phyloP scores from a whole-genome alignment of 345 rosid species.

The Syzygium jambos region DNA sequence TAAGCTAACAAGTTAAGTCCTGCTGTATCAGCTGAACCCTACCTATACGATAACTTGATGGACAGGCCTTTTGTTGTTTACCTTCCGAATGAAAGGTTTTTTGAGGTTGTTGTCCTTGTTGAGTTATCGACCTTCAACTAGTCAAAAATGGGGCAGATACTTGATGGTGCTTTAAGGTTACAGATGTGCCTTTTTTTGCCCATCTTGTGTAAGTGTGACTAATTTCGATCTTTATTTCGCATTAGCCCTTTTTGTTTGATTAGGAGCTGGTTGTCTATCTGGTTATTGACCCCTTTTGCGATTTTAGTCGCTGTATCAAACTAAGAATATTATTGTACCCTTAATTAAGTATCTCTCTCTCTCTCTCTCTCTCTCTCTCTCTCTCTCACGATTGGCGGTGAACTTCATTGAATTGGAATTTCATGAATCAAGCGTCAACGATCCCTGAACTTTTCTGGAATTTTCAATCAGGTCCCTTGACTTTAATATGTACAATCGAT shows the following conservation, averaged over 20 bases:
- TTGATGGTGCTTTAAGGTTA: background rate
- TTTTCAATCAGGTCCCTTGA: background rate
- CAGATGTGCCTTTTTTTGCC: background rate
- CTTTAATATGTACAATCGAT: background rate
- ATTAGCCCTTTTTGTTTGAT: background rate
- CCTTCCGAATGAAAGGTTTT: background rate
- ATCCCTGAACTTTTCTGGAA: background rate
- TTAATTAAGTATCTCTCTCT: background rate
- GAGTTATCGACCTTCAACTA: background rate
- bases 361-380: background rate
- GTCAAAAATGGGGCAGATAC: background rate
- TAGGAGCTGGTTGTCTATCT: background rate
- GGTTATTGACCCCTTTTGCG: background rate
- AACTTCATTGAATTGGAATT: background rate
- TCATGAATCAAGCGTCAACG: background rate
- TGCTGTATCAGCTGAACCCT: background rate
- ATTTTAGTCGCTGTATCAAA: background rate
- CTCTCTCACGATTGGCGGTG: background rate
- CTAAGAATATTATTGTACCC: background rate
- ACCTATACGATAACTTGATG: background rate
- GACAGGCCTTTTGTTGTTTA: background rate
- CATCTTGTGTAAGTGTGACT: background rate
- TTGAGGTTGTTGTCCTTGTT: background rate
- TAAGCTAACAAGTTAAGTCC: background rate
- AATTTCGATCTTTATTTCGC: background rate